Evolutionary conservation across 75 land plant species (phyloP).

Genomic region (Cupressus sempervirens): DNA sequence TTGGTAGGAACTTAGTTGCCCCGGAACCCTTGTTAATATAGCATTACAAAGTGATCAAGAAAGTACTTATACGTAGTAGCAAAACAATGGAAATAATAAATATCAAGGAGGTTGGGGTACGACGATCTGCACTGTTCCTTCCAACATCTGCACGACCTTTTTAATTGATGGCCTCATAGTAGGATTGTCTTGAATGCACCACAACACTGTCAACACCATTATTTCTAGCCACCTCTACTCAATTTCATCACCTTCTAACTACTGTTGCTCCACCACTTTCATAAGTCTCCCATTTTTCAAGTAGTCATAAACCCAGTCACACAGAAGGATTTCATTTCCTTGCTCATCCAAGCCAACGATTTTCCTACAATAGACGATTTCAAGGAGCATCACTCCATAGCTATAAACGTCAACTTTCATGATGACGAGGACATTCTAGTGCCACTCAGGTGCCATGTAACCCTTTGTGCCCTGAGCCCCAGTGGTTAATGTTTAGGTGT

Average conservation of each 20-base stretch:
- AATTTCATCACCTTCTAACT: background rate
- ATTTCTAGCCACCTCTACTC: conserved; percentile 19
- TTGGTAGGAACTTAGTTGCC: too few relatives aligned
- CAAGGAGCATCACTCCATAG: conserved; percentile 21
- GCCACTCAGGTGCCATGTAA: conserved; percentile 62
- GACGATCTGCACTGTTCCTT: conserved; percentile 21
- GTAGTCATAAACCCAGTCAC: conserved; percentile 19
- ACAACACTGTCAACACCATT: conserved; percentile 22
- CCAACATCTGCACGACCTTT: conserved; percentile 29
- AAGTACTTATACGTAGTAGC: too few relatives aligned
- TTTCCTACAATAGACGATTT: conserved; percentile 18
- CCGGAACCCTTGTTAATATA: too few relatives aligned
- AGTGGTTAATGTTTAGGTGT: conserved; percentile 14
- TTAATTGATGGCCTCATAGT: conserved; percentile 25
- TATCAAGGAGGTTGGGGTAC: conserved; percentile 2
- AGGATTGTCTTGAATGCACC: conserved; percentile 37
- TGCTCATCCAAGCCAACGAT: background rate
- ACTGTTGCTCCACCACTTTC: conserved; percentile 12
- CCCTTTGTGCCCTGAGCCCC: conserved; percentile 37
- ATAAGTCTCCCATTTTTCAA: conserved; percentile 11
- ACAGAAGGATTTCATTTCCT: conserved; percentile 14
- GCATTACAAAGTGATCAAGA: too few relatives aligned
- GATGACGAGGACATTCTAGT: conserved; percentile 4
- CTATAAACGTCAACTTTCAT: conserved; percentile 20
- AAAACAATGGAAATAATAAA: background rate